Base-by-base conservation (phyloP, 2,329 filamentous ascomycete species). In the Trichoderma lentiforme region DNA sequence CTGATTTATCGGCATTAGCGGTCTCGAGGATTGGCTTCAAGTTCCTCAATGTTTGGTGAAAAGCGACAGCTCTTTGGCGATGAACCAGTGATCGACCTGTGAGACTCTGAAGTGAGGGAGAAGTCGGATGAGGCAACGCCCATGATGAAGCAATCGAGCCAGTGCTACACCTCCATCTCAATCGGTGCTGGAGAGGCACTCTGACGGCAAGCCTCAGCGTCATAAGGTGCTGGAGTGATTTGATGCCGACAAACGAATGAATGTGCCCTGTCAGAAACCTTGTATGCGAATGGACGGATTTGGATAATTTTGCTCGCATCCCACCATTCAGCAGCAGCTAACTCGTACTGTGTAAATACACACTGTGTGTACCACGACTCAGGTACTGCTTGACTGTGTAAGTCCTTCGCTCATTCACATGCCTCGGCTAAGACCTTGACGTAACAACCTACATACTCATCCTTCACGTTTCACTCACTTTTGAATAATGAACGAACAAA, bases 11-110 rank as follows among this genome's bases (percentile, higher is more conserved):
- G 26, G 53, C 26, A 51, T 30, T 47, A 32, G 39, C 65, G 63
- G 62, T 34, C 53, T 76, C 71, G 26, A 69, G 57, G 18, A 71
- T 68, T n/a, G 77, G 72, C 9, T 68, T 72, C 6, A 73, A 71
- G 32, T 74, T 75, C 65, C 70, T 72, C 30, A 72, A 74, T 18
- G 75, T 73, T 60, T 78, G 76, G 32, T 79, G 78, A 66, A 79
- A 77, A 34, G 73, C 69, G 66, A 75, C 65, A 53, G 67, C 65
- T 72, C 75, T 73, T 32, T 76, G 74, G 14, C 47, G 64, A 28
- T 72, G 72, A 8, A 71, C 57, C 72, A 73, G 74, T 63, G 71
- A 67, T 43, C 74, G 74, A 4, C 47, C 69, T 26, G 71, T 28
- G 8, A 30, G 12, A 6, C 6, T 60, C 43, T 43, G 34, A n/a